phyloP scores from a whole-genome alignment of 257 asterid species.

The Solanum chaucha region DNA sequence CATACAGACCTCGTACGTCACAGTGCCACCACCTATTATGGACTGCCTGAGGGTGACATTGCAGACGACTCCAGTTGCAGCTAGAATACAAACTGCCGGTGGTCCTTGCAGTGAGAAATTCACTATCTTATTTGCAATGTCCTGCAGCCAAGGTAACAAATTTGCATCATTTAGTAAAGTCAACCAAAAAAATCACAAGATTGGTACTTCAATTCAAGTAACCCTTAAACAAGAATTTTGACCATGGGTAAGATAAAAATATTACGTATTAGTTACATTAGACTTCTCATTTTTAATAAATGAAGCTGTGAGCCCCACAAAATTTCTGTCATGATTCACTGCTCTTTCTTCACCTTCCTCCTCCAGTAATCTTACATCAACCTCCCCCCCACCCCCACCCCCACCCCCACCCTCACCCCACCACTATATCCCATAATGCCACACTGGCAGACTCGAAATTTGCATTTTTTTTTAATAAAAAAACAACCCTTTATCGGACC shows the following conservation, averaged over 20 bases:
- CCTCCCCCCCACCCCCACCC: neutral
- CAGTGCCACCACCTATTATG: slow-evolving; percentile 64
- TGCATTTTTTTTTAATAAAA: too few species aligned
- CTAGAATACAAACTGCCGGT: slow-evolving; percentile 68
- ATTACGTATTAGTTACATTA: neutral
- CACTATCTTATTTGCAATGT: slow-evolving; percentile 61
- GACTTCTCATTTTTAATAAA: neutral
- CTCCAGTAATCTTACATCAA: neutral
- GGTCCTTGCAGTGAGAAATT: slow-evolving; percentile 92
- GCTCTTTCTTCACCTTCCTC: neutral
- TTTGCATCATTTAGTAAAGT: neutral
- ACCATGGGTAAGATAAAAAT: neutral
- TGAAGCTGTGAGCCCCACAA: neutral
- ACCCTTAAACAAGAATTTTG: neutral
- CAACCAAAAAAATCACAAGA: neutral
- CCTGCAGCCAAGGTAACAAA: slow-evolving; percentile 30
- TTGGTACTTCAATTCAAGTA: neutral
- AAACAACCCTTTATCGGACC: neutral
- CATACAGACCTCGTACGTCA: slow-evolving; percentile 68
- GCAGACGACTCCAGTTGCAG: slow-evolving; percentile 78
- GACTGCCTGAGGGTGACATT: slow-evolving; percentile 76
- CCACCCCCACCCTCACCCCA: neutral
- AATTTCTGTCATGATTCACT: neutral
- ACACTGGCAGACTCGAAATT: neutral
- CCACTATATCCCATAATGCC: neutral